These are phyloP conservation scores for Cryomyces minteri DNA, from an alignment of 495 filamentous ascomycete species.

Conservation along the genomic window DNA sequence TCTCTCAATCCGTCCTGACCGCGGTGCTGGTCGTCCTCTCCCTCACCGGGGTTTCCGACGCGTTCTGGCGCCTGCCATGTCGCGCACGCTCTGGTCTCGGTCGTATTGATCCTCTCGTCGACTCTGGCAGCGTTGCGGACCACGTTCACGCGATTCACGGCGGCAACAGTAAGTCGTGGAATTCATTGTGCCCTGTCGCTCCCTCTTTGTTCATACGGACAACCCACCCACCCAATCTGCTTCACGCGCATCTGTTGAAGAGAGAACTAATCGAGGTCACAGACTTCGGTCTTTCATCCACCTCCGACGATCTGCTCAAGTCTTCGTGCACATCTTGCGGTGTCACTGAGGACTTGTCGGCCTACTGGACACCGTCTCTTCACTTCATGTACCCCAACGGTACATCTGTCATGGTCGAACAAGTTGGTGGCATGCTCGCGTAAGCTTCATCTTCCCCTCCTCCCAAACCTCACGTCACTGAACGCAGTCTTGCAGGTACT, in stretches of 20 bases:
- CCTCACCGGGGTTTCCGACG: constrained; percentile 20
- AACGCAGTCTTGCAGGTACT: constrained; percentile 29
- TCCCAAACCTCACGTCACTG: neutral
- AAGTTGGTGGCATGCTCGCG: constrained; percentile 40
- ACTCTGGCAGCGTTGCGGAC: constrained; percentile 24
- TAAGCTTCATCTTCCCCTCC: constrained; percentile 15
- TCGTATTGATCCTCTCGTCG: constrained; percentile 35
- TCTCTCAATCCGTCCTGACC: too few relatives aligned
- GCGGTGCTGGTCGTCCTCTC: too few relatives aligned
- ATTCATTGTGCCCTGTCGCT: constrained; percentile 1
- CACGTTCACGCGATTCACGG: constrained; percentile 37
- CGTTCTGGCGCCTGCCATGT: constrained; percentile 85
- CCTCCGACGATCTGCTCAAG: constrained; percentile 22
- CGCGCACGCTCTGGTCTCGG: constrained; percentile 42
- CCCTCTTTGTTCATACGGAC: neutral
- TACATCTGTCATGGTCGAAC: constrained; percentile 30
- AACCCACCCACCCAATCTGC: too few relatives aligned
- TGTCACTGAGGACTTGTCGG: constrained; percentile 40
- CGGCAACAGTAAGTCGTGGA: constrained; percentile 28
- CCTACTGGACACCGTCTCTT: constrained; percentile 43
- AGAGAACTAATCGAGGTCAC: neutral
- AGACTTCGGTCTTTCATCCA: constrained; percentile 30
- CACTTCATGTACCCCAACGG: constrained; percentile 38
- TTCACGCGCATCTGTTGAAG: too few relatives aligned
- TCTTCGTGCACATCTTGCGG: constrained; percentile 38